Evolutionary conservation across 192 early-diverging fungal species (phyloP).

Genomic region (Coemansia sp.): DNA sequence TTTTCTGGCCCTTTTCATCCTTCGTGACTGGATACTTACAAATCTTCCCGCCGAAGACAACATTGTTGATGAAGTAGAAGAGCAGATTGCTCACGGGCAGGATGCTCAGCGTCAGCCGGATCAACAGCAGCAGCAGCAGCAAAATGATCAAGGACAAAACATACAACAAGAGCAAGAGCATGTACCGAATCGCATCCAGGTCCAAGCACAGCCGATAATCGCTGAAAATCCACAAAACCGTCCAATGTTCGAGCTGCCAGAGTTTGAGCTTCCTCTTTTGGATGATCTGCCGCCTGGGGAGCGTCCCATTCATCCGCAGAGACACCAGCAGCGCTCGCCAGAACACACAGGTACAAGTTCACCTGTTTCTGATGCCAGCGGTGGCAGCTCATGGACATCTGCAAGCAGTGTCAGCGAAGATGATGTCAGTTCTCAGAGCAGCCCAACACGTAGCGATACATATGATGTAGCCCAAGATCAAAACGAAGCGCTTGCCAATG

Average conservation of each 20-base stretch:
- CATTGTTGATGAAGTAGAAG: conserved; percentile 42
- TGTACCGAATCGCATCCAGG: conserved; percentile 6
- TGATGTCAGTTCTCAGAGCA: neutral
- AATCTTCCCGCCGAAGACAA: conserved; percentile 42
- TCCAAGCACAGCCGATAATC: conserved; percentile 29
- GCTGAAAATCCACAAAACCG: conserved; percentile 42
- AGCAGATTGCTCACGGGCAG: conserved; percentile 7
- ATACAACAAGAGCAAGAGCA: neutral
- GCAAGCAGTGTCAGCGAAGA: neutral
- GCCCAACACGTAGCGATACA: neutral
- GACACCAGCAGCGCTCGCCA: neutral
- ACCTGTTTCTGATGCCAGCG: neutral
- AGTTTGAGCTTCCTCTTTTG: conserved; percentile 23
- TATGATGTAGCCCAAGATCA: neutral
- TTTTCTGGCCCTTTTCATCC: conserved; percentile 76
- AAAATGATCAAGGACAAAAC: conserved; percentile 1
- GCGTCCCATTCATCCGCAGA: conserved; percentile 23
- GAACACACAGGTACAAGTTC: neutral
- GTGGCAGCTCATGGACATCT: conserved; percentile 3
- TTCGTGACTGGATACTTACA: conserved; percentile 84
- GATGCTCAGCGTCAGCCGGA: neutral
- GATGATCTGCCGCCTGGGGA: conserved; percentile 33
- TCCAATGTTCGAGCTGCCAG: conserved; percentile 34
- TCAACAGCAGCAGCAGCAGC: conserved; percentile 2
- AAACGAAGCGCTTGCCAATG: neutral